Base-by-base conservation (phyloP, 345 rosid species). In the Gossypium ekmanianum region DNA sequence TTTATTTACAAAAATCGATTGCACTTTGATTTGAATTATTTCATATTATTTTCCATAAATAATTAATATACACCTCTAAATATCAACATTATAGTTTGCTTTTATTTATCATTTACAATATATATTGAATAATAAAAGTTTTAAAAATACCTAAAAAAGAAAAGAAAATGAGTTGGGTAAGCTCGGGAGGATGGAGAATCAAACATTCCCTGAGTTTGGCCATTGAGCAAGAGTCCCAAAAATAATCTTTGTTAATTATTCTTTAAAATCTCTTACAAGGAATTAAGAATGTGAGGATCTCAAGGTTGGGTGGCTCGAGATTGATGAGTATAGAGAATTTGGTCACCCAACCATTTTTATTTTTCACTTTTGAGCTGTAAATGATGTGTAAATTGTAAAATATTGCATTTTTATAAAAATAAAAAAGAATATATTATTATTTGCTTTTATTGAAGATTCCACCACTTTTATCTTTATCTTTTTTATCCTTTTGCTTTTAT, bases 181-280 rank as follows among this genome's bases (percentile, higher is more conserved):
- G 74, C 68, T 73, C 80, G 75, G 73, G 62, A 55, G 62, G 68
- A 71, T 66, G 80, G 77, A 77, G 84, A 83, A 84, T 84, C 81
- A 77, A 78, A 84, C 79, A 87, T 84, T 77, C 83, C 71, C 74
- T 74, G 76, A 70, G 80, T 73, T 83, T 72, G 84, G 83, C 79
- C 88, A 87, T 76, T 20, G 81, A 80, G 66, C 57, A 78, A 83
- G 74, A 79, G 70, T 71, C 82, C 80, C 70, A 75, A 68, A 61
- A 14, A 59, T 68, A 70, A 10, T 10, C 0, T 43, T 66, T 26
- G 11, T 22, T 10, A 45, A 8, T 8, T 45, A 10, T 45, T 45
- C 24, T 57, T 16, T 3, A 34, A 34, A 57, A 57, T 61, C 1
- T 59, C 18, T 65, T 29, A 43, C 24, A 2, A 51, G 41, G 26